Percentiles rank a stretch among this genome's conserved stretches.
Conservation (phyloP, 768 basidiomycete species). For the Rhizopogon vinicolor region DNA sequence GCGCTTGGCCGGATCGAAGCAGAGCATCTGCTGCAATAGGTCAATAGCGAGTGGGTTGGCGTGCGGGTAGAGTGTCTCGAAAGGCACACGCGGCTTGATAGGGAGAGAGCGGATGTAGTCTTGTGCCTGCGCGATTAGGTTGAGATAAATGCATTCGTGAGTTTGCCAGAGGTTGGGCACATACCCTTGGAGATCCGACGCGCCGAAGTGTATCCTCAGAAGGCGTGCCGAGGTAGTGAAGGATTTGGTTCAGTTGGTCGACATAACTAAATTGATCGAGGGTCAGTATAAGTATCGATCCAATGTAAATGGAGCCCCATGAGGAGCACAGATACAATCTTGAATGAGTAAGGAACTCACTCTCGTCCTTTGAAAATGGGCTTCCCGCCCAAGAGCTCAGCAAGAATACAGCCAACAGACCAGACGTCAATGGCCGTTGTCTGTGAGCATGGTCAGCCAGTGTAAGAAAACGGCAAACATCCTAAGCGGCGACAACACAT, state of each 20-base stretch:
- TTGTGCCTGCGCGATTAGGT: conserved; percentile 58
- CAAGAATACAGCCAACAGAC: conserved; percentile 94
- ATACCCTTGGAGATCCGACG: conserved; percentile 89
- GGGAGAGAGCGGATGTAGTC: conserved; percentile 98
- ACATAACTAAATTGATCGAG: conserved; percentile 64
- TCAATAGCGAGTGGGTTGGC: conserved; percentile 95
- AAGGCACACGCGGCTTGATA: conserved; percentile 92
- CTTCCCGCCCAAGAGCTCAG: conserved; percentile 88
- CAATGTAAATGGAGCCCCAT: background rate
- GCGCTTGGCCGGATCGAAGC: conserved; percentile 94
- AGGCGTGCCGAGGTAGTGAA: conserved; percentile 97
- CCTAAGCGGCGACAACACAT: background rate
- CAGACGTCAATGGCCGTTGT: conserved; percentile 92
- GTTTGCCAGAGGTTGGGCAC: conserved; percentile 17
- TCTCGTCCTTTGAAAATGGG: conserved; percentile 98
- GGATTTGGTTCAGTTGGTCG: conserved; percentile 96
- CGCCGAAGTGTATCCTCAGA: conserved; percentile 94
- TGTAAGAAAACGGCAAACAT: no score
- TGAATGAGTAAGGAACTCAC: conserved; percentile 40
- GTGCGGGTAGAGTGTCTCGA: conserved; percentile 86
- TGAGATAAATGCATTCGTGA: no score
- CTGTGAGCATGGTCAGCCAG: conserved; percentile 33
- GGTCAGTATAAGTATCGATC: conserved; percentile 1
- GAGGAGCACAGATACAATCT: background rate
- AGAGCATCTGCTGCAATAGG: conserved; percentile 83